Evolutionary conservation across 2,329 filamentous ascomycete genomes (phyloP), one percentile per base, ranked within the genome.

Genomic region (Colletotrichum karsti): DNA sequence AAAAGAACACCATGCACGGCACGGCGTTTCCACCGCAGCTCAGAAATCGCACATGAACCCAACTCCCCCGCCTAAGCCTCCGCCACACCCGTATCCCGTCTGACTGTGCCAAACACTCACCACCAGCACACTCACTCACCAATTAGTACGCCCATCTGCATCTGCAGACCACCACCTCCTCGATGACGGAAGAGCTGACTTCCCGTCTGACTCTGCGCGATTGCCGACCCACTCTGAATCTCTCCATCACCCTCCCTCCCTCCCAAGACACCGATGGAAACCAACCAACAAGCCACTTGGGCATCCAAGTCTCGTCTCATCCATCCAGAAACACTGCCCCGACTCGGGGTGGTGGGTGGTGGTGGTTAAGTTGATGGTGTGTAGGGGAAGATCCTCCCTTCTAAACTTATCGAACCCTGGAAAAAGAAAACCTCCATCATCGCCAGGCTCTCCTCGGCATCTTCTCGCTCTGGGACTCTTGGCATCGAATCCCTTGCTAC

Each of bases 1-100:
- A n/a, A n/a, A n/a, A n/a, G n/a, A n/a, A n/a, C n/a, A n/a, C n/a
- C n/a, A n/a, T n/a, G n/a, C n/a, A n/a, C n/a, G n/a, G n/a, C n/a
- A n/a, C n/a, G n/a, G n/a, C n/a, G n/a, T n/a, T n/a, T n/a, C n/a
- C 33, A 35, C 33, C 9, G 33, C 33, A 12, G 33, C 55, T 18
- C 18, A 35, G 33, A 9, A 28, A 18, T n/a, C 13, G 37, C 48
- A 28, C 63, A 37, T 48, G 24, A 51, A 13, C 51, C 13, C 22
- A 12, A 26, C 3, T 18, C 20, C 28, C 28, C 30, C 28, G 41
- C 13, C 33, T 37, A 26, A 60, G 61, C 33, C 55, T 53, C 48
- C 56, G 44, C 56, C 28, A 55, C 62, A 60, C 28, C 44, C 46
- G 35, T 33, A 66, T 48, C 24, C 48, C 46, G 63, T 55, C 50